A percentile compares a stretch with the other conserved stretches of the same genome.
Evolutionary conservation across 495 filamentous ascomycete genomes (phyloP).

Genomic region (Tuber calosporum): DNA sequence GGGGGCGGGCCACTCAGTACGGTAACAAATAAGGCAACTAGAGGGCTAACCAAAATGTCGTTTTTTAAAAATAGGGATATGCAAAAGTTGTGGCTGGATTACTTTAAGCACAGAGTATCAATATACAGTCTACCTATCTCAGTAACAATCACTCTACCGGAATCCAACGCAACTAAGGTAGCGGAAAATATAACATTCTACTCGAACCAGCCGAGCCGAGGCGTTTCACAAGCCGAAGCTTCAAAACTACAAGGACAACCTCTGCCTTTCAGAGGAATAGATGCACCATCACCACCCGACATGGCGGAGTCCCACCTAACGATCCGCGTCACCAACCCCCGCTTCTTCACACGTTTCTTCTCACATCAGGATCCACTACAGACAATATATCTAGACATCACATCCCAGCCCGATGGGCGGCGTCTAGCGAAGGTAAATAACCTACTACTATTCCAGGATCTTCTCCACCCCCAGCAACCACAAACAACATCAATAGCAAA

Average conservation of each 20-base stretch:
- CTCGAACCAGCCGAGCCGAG: slow-evolving; percentile 5
- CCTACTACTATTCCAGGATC: slow-evolving; percentile 24
- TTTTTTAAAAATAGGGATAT: slow-evolving; percentile 30
- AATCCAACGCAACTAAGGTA: slow-evolving; percentile 32
- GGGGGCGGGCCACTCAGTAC: neutral
- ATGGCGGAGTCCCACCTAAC: slow-evolving; percentile 24
- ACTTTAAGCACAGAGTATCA: slow-evolving; percentile 31
- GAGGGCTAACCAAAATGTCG: neutral
- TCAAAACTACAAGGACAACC: slow-evolving; percentile 11
- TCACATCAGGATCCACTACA: slow-evolving; percentile 38
- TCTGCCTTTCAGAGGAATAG: neutral
- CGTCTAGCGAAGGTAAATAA: slow-evolving; percentile 34
- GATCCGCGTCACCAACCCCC: slow-evolving; percentile 34
- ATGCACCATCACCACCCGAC: neutral
- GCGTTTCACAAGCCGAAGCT: slow-evolving; percentile 2
- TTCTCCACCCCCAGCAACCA: slow-evolving; percentile 14
- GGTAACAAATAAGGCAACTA: neutral
- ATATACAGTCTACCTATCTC: slow-evolving; percentile 25
- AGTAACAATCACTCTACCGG: slow-evolving; percentile 36
- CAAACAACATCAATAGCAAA: neutral
- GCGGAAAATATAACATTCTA: slow-evolving; percentile 32
- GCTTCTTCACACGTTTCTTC: slow-evolving; percentile 40
- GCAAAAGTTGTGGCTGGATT: slow-evolving; percentile 36
- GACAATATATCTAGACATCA: slow-evolving; percentile 39
- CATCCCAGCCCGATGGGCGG: slow-evolving; percentile 23